phyloP scores from a whole-genome alignment of 2,329 filamentous ascomycete genomes.

The Cadophora gregata region DNA sequence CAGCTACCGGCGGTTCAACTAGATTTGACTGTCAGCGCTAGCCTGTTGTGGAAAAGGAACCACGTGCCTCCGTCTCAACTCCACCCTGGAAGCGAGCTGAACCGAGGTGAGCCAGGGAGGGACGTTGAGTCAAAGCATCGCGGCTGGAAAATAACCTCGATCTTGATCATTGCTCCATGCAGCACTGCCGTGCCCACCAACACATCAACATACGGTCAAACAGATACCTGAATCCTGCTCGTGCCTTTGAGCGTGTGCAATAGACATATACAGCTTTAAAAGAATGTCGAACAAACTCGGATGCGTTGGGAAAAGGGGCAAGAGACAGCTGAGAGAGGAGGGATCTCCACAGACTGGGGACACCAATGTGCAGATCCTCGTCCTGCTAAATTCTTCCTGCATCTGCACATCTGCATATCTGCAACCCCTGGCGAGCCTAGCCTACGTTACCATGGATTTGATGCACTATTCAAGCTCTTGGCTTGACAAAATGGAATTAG shows the following conservation, averaged over 20 bases:
- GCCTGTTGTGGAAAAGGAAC: neutral
- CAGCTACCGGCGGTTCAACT: neutral
- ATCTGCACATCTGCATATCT: conserved; percentile 2
- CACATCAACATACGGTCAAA: neutral
- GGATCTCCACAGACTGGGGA: neutral
- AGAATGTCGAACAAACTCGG: neutral
- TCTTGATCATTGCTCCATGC: neutral
- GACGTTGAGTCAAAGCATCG: neutral
- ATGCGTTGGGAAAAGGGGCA: too few species aligned
- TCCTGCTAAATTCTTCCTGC: neutral
- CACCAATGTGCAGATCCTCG: neutral
- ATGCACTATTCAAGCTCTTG: neutral
- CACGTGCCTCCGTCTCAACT: conserved; percentile 9
- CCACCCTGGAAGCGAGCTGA: neutral
- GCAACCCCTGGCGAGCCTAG: too few species aligned
- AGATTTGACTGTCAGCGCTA: conserved; percentile 2
- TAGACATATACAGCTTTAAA: neutral
- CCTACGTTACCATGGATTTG: neutral
- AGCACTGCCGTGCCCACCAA: neutral
- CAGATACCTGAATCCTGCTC: neutral
- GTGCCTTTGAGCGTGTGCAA: neutral
- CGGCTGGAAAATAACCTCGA: neutral
- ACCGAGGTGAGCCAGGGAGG: neutral
- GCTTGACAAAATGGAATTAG: conserved; percentile 1
- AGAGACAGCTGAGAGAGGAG: neutral